Base-by-base conservation (phyloP, 257 asterid genomes). In the Rhazya stricta region DNA sequence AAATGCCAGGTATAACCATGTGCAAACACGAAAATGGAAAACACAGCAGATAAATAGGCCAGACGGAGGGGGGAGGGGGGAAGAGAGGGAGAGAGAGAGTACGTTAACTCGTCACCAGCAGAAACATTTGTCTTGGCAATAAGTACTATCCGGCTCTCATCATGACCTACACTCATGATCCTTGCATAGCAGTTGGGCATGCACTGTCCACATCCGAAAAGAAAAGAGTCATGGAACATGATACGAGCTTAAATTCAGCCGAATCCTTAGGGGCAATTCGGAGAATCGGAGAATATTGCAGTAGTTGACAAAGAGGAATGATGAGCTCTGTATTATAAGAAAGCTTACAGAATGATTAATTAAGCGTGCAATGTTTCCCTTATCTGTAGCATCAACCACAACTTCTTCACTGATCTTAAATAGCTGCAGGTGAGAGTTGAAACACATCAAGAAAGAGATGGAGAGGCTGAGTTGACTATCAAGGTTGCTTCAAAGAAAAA, bases 141-240 rank as follows among this genome's bases (percentile, higher is more conserved):
- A 41, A 95, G 96, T n/a, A 92, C 98, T n/a, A 95, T 86, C 86
- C 99, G 91, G 89, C 96, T 91, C 86, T 95, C 96, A 45, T 93
- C 99, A 63, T 83, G 88, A 27, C 97, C 99, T 36, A 92, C 99
- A 65, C 98, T 92, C 98, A 92, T 91, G 78, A 95, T 95, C 88
- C 99, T 89, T 15, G 99, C 98, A 67, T 95, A 95, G 86, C 98
- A 95, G 83, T 93, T 95, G 69, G 97, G 99, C 99, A 89, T 89
- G 85, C 99, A 95, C 99, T 95, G 89, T 42, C 58, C 77, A 19
- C 27, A 50, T 6, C 56, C 73, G 37, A 71, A 23, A 16, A 34
- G 37, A 6, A 42, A 19, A 9, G 7, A 10, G 73, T 60, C 29
- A 51, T n/a, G 68, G 36, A 43, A 67, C 56, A 50, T 51, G 16